Evolutionary conservation across 495 filamentous ascomycete species (phyloP), one percentile per base, ranked within the genome.

Genomic region (Diplogelasinospora grovesii): DNA sequence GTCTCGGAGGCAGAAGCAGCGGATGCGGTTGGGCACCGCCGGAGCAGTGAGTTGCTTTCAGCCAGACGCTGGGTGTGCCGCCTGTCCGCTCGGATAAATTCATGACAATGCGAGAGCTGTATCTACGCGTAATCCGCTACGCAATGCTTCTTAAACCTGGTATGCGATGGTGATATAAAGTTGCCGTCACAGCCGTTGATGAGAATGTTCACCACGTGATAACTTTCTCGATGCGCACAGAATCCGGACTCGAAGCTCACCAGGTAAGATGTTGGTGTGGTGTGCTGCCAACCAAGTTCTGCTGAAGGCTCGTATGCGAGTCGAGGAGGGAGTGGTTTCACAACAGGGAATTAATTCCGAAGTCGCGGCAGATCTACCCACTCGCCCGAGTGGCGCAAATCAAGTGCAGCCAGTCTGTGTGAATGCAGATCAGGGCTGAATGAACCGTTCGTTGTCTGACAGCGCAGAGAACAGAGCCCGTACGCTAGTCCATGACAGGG

Each of bases 51-150:
- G n/a, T n/a, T n/a, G n/a, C n/a, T n/a, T n/a, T n/a, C n/a, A n/a
- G n/a, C n/a, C n/a, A n/a, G n/a, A n/a, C n/a, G 14, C 19, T 5
- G 33, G 14, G 11, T 18, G 18, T 16, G n/a, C 22, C 13, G 28
- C 28, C 39, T 33, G 29, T 31, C 8, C 6, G 10, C 22, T 9
- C 39, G 39, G 39, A 23, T 42, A 42, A 42, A 33, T 42, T 6
- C 21, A 34, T 13, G 23, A 22, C 20, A 34, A 42, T 34, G 19
- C 19, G 20, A 23, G 18, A 13, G 16, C 26, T 31, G 10, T 6
- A 9, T 39, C n/a, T 16, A 32, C 29, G 2, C 29, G 8, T 32
- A 16, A 32, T n/a, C n/a, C n/a, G n/a, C n/a, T n/a, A n/a, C n/a
- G n/a, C n/a, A n/a, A n/a, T n/a, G n/a, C n/a, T n/a, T n/a, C n/a